phyloP scores from a whole-genome alignment of 2,329 filamentous ascomycete species.

The Teratosphaeria nubilosa region DNA sequence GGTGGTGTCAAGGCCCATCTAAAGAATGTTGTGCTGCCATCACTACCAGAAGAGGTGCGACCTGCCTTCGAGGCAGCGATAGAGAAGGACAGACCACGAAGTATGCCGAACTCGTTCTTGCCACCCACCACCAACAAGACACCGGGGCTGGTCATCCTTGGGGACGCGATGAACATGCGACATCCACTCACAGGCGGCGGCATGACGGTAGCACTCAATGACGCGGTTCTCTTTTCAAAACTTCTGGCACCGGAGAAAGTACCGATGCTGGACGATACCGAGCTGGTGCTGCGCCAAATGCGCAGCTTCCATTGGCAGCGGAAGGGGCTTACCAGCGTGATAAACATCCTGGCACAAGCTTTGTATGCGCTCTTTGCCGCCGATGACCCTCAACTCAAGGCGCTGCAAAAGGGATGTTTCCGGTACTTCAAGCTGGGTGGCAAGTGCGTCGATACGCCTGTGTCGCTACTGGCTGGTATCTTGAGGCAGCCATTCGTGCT shows the following conservation, averaged over 20 bases:
- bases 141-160: slow-evolving; percentile 68
- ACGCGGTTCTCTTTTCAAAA: slow-evolving; percentile 67
- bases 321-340: slow-evolving; percentile 72
- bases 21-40: slow-evolving; percentile 65
- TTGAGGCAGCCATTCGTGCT: slow-evolving; percentile 67
- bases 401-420: slow-evolving; percentile 85
- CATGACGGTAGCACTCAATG: slow-evolving; percentile 96
- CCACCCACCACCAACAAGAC: slow-evolving; percentile 64
- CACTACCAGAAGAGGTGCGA: slow-evolving; percentile 60
- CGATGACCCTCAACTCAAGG: slow-evolving; percentile 62
- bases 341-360: slow-evolving; percentile 96
- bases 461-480: slow-evolving; percentile 71
- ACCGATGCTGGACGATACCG: slow-evolving; percentile 57
- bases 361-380: slow-evolving; percentile 88
- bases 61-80: slow-evolving; percentile 68
- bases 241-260: slow-evolving; percentile 62
- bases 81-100: slow-evolving; percentile 65
- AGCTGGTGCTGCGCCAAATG: slow-evolving; percentile 58
- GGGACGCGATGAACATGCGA: slow-evolving; percentile 98
- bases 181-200: slow-evolving; percentile 93
- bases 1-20: slow-evolving; percentile 85
- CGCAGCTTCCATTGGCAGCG: slow-evolving; percentile 74
- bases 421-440: slow-evolving; percentile 72
- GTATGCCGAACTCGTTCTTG: slow-evolving; percentile 94
- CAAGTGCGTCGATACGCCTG: slow-evolving; percentile 65